Percentiles rank a stretch among this genome's conserved stretches.
These are phyloP conservation scores for Volvox reticuliferus DNA, from an alignment of 139 green algal genomes.

Conservation along the genomic window DNA sequence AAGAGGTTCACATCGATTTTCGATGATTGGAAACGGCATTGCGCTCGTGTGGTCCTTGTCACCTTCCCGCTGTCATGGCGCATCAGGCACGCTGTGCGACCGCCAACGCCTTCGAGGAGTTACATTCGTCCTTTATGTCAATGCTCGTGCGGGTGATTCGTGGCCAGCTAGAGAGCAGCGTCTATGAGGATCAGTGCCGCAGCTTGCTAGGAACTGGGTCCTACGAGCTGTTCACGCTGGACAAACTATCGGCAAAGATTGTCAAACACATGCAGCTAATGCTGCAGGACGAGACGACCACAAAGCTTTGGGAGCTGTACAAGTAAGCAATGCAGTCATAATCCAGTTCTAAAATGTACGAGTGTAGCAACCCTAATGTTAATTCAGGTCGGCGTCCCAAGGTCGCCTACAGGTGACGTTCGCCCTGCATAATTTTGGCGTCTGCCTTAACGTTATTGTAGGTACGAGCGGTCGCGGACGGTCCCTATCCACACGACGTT, in stretches of 20 bases:
- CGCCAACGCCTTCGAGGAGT: constrained; percentile 45
- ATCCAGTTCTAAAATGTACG: too few species aligned
- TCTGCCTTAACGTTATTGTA: too few species aligned
- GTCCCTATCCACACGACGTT: constrained; percentile 37
- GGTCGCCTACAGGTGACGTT: too few species aligned
- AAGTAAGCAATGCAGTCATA: constrained; percentile 18
- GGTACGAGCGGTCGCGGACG: constrained; percentile 49
- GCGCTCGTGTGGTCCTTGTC: too few species aligned
- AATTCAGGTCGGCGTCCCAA: too few species aligned
- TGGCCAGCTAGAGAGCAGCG: constrained; percentile 69
- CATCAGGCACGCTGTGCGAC: background rate
- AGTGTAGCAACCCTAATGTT: too few species aligned
- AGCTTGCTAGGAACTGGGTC: constrained; percentile 86
- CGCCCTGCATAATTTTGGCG: too few species aligned
- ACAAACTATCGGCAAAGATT: constrained; percentile 95
- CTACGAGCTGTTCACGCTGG: constrained; percentile 96
- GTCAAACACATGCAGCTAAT: constrained; percentile 88
- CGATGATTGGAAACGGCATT: too few species aligned
- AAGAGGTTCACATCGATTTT: too few species aligned
- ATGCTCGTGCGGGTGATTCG: constrained; percentile 66
- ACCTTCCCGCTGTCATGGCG: too few species aligned
- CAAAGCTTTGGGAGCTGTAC: constrained; percentile 59
- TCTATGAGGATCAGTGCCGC: constrained; percentile 78
- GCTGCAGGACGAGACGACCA: constrained; percentile 76
- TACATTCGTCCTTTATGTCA: constrained; percentile 68